Percentiles rank a stretch among this genome's conserved stretches.
Conservation (phyloP, 805 yeast species). For the Metschnikowia proteae region DNA sequence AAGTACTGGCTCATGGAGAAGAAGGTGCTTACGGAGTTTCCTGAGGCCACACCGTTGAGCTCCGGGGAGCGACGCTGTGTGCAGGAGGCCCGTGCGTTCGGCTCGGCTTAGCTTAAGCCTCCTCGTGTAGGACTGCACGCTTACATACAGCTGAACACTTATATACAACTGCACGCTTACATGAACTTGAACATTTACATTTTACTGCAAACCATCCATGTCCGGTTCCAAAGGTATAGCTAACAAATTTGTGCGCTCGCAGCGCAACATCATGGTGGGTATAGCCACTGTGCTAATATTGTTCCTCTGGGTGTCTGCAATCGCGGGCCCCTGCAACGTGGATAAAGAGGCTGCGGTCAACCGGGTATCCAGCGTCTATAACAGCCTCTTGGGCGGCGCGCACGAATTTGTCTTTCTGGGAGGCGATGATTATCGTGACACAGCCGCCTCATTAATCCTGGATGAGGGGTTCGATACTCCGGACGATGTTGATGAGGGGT, state of each 20-base stretch:
- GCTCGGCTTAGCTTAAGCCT: background rate
- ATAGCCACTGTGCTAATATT: constrained; percentile 23
- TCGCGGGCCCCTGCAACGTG: constrained; percentile 27
- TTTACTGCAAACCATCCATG: background rate
- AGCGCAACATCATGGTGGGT: constrained; percentile 23
- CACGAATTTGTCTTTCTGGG: background rate
- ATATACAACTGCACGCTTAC: too few species aligned
- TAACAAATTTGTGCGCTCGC: constrained; percentile 31
- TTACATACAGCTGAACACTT: too few species aligned
- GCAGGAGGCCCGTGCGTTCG: too few species aligned
- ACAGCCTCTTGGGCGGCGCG: constrained; percentile 4
- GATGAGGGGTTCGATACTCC: background rate
- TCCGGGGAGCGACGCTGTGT: too few species aligned
- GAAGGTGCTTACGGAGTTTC: too few species aligned
- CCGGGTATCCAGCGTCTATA: constrained; percentile 3
- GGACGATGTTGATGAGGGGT: background rate
- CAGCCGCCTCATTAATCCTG: background rate
- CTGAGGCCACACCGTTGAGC: too few species aligned
- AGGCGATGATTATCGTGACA: background rate
- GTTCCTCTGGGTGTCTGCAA: constrained; percentile 26
- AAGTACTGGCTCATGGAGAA: constrained; percentile 7
- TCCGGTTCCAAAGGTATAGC: constrained; percentile 15
- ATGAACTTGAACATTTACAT: too few species aligned
- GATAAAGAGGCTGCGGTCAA: constrained; percentile 3
- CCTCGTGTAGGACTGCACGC: background rate